Evolutionary conservation across 305 asterid genomes (phyloP).

Genomic region (Coffea humblotiana): DNA sequence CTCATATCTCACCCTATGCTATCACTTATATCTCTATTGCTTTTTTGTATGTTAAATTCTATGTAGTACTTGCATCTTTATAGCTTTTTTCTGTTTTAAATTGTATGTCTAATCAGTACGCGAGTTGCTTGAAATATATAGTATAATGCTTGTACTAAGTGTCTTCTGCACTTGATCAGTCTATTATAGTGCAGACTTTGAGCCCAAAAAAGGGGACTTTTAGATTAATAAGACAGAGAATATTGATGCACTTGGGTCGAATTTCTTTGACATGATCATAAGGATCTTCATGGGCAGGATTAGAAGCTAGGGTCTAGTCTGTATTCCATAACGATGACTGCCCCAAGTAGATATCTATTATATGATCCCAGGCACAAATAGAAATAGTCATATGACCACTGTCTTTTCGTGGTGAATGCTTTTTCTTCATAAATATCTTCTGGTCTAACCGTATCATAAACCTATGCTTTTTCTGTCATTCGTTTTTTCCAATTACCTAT

Average conservation of each 20-base stretch:
- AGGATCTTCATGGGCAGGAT: neutral
- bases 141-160: neutral
- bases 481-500: no score
- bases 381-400: neutral
- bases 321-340: neutral
- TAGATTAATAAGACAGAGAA: neutral
- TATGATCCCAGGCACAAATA: neutral
- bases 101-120: neutral
- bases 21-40: neutral
- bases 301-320: neutral
- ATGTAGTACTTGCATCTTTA: neutral
- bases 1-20: constrained; percentile 2
- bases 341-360: neutral
- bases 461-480: no score
- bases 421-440: no score
- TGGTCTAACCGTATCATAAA: no score
- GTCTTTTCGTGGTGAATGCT: no score
- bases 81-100: neutral
- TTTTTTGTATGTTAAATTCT: neutral
- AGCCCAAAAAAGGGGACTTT: neutral
- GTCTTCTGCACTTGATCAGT: neutral
- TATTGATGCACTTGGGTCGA: neutral
- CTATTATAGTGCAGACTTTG: neutral
- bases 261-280: constrained; percentile 6
- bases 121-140: neutral